Percentiles rank a stretch among this genome's conserved stretches.
These are phyloP conservation scores for Leishmania arabica DNA, from an alignment of 208 protist genomes.

Conservation along the genomic window DNA sequence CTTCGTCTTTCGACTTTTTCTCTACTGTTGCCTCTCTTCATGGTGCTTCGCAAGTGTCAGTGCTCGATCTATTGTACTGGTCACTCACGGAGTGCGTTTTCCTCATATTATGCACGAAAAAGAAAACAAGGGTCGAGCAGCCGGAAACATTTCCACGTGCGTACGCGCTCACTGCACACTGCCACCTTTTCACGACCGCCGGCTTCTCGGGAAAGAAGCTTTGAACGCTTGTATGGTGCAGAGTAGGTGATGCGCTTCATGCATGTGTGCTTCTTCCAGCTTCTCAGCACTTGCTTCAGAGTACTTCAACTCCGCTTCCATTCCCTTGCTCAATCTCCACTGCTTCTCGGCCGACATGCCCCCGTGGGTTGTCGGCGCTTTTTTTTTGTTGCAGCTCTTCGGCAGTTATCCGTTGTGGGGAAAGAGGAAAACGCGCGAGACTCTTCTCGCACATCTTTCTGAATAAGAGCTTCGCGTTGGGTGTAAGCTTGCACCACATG, in stretches of 20 bases:
- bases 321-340: background rate
- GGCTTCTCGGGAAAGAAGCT: background rate
- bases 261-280: background rate
- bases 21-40: background rate
- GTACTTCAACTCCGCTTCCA: background rate
- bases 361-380: too few relatives aligned
- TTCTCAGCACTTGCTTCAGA: background rate
- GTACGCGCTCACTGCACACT: too few relatives aligned
- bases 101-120: background rate
- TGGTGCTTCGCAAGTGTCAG: background rate
- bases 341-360: background rate
- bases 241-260: background rate
- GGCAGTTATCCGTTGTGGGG: background rate
- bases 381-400: background rate
- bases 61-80: background rate
- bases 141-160: background rate
- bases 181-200: background rate
- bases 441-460: background rate
- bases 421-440: background rate
- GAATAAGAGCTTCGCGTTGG: background rate
- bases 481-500: slow-evolving; percentile 28
- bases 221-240: background rate
- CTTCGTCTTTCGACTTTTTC: background rate
- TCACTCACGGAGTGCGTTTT: background rate
- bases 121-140: background rate